These are phyloP conservation scores for Lodderomyces parapsilosis DNA, from an alignment of 1,139 yeast genomes.

Conservation along the genomic window DNA sequence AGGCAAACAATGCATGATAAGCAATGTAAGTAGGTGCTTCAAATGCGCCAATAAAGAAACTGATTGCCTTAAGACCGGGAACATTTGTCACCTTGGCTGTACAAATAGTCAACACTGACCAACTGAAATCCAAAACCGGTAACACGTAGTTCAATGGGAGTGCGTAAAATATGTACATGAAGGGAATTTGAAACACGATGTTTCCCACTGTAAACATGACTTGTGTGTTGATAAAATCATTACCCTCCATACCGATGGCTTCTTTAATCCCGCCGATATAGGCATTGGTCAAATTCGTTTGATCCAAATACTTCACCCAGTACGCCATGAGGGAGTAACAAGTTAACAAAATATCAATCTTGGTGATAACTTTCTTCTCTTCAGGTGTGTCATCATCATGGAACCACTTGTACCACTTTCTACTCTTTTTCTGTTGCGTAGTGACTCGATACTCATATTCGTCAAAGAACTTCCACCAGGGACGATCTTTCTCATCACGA, in stretches of 20 bases:
- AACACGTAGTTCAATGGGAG: conserved; percentile 55
- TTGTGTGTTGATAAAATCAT: conserved; percentile 61
- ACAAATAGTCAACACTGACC: conserved; percentile 66
- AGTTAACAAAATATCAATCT: conserved; percentile 60
- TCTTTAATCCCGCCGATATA: conserved; percentile 65
- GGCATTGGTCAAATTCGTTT: conserved; percentile 61
- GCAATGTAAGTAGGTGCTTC: conserved; percentile 63
- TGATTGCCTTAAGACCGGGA: conserved; percentile 50
- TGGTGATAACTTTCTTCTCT: conserved; percentile 54
- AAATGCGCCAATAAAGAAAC: conserved; percentile 61
- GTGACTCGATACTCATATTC: conserved; percentile 58
- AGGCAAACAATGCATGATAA: conserved; percentile 59
- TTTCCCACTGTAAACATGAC: conserved; percentile 58
- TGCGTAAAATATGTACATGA: conserved; percentile 42
- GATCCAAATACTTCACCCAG: conserved; percentile 71
- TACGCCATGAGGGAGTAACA: conserved; percentile 61
- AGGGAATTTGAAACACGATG: conserved; percentile 54
- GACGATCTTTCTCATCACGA: conserved; percentile 60
- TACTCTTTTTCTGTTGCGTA: conserved; percentile 29
- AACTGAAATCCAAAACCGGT: conserved; percentile 58
- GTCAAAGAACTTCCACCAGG: conserved; percentile 64
- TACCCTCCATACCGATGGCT: conserved; percentile 60
- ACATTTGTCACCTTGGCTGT: conserved; percentile 47
- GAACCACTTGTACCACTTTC: conserved; percentile 67
- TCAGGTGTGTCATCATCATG: conserved; percentile 55